phyloP scores from a whole-genome alignment of 2,329 filamentous ascomycete species.

The Colletotrichum orchidophilum region DNA sequence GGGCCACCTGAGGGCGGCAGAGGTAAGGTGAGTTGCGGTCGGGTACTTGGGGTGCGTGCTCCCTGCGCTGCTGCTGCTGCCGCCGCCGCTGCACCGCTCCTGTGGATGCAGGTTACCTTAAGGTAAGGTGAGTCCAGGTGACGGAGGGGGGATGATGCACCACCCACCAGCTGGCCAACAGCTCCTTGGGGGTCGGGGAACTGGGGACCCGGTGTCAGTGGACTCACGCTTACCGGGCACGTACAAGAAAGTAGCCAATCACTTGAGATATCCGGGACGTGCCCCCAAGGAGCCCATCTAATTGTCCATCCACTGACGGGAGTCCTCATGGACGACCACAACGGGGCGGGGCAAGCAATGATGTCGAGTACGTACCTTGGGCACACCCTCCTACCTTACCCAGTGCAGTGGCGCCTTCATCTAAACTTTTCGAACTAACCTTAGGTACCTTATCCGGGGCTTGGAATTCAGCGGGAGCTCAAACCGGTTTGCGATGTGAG shows the following conservation, averaged over 20 bases:
- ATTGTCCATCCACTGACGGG: not conserved
- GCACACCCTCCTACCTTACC: not conserved
- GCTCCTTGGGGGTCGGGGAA: conserved; percentile 9
- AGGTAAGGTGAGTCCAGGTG: not conserved
- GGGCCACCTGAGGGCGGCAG: conserved; percentile 2
- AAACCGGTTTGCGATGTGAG: not conserved
- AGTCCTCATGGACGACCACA: not conserved
- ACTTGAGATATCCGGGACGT: not conserved
- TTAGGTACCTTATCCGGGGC: not conserved
- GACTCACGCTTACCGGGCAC: conserved; percentile 1
- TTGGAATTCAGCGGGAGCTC: not conserved
- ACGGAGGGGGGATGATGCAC: conserved; percentile 21
- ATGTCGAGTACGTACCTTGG: too few relatives aligned
- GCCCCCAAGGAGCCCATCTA: not conserved
- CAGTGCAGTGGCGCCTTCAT: too few relatives aligned
- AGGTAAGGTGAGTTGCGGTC: conserved; percentile 27
- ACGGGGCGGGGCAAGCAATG: not conserved
- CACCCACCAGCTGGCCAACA: conserved; percentile 9
- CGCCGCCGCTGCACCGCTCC: not conserved
- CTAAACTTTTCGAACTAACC: too few relatives aligned
- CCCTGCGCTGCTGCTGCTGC: not conserved
- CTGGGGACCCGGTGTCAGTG: conserved; percentile 7
- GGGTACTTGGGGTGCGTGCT: conserved; percentile 10
- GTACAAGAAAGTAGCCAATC: not conserved
- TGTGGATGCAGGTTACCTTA: not conserved